These are phyloP conservation scores for Cladosporium sp. DNA, from an alignment of 2,329 filamentous ascomycete species.

Conservation along the genomic window DNA sequence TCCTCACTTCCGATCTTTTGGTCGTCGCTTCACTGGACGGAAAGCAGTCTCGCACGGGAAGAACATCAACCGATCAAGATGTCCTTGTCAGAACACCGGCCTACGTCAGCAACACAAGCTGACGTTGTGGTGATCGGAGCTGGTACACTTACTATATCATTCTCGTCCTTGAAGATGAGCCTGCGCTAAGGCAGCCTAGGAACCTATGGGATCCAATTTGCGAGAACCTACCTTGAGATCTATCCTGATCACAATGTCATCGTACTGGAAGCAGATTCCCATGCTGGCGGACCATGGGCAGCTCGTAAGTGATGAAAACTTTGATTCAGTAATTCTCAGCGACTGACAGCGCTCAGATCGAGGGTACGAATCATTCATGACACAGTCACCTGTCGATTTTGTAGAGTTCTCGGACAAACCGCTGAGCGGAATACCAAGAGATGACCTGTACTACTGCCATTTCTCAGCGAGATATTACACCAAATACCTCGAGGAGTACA, in stretches of 20 bases:
- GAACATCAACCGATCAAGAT: too few species aligned
- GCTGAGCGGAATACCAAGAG: conserved; percentile 14
- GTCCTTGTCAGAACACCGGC: too few species aligned
- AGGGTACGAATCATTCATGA: conserved; percentile 27
- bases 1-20: too few species aligned
- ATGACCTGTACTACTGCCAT: conserved; percentile 20
- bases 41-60: too few species aligned
- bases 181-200: too few species aligned
- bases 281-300: conserved; percentile 16
- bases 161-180: too few species aligned
- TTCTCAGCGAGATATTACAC: conserved; percentile 24
- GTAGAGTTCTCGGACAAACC: conserved; percentile 25
- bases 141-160: too few species aligned
- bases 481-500: conserved; percentile 26
- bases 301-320: too few species aligned
- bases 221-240: conserved; percentile 21
- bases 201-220: conserved; percentile 18
- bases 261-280: conserved; percentile 18
- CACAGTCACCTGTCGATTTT: conserved; percentile 22
- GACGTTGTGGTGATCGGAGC: too few species aligned
- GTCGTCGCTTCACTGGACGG: too few species aligned
- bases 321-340: too few species aligned
- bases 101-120: too few species aligned
- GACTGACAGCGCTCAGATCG: conserved; percentile 13
- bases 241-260: conserved; percentile 19